These are phyloP conservation scores for Takakia lepidozioides DNA, from an alignment of 225 moss, liverwort and hornwort species.

Conservation along the genomic window DNA sequence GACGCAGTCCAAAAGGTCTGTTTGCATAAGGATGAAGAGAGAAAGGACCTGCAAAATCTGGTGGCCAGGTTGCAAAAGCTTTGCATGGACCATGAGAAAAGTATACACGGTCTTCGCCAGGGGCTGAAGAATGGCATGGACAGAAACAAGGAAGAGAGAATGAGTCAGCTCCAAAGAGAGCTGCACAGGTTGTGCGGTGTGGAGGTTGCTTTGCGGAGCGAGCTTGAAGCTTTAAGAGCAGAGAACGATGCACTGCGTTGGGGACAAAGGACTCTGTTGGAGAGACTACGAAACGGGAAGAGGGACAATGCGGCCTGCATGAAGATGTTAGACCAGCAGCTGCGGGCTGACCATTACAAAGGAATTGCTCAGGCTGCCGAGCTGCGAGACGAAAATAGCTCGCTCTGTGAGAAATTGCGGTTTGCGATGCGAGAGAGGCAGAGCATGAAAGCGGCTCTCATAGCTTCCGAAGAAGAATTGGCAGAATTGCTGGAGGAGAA, in stretches of 20 bases:
- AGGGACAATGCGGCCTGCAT: conserved; percentile 41
- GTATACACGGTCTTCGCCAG: too few species aligned
- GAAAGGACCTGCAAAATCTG: too few species aligned
- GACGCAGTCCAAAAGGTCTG: too few species aligned
- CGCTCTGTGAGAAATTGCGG: conserved; percentile 36
- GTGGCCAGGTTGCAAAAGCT: too few species aligned
- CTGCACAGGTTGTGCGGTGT: too few species aligned
- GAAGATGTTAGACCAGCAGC: conserved; percentile 42
- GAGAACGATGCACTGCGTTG: too few species aligned
- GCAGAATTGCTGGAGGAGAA: conserved; percentile 30
- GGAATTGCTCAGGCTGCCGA: conserved; percentile 24
- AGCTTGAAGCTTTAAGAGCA: too few species aligned
- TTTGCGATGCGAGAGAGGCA: conserved; percentile 35
- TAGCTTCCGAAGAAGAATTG: conserved; percentile 32
- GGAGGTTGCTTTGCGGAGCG: too few species aligned
- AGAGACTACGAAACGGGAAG: conserved; percentile 20
- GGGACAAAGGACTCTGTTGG: too few species aligned
- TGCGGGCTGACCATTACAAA: conserved; percentile 33
- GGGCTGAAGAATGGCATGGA: conserved; percentile 24
- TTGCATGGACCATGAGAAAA: too few species aligned
- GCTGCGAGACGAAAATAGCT: conserved; percentile 54
- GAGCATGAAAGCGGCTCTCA: conserved; percentile 40
- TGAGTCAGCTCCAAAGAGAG: conserved; percentile 12
- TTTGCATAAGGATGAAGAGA: too few species aligned
- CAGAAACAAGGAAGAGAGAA: conserved; percentile 50